Evolutionary conservation across 2,329 filamentous ascomycete species (phyloP), one percentile per base, ranked within the genome.

Genomic region (Setomelanomma holmii): DNA sequence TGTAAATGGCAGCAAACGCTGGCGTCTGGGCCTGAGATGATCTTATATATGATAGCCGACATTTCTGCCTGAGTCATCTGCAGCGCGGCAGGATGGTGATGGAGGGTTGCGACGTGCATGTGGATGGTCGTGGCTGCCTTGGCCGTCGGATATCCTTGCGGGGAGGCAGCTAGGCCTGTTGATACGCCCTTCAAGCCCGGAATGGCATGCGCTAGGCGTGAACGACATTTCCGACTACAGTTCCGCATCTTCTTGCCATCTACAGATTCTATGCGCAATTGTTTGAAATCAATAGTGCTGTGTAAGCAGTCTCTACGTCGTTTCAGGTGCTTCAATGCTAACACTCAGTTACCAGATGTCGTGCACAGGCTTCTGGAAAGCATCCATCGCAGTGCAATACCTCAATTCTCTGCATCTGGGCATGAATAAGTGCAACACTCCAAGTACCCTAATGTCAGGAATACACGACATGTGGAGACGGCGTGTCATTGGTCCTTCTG

Each of bases 381-480:
- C 14, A 11, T 41, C 12, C 22, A 7, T 41, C 21, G 4, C 22
- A 12, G 20, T 40, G 19, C 39, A 22, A 23, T 40, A 19, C 4
- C 22, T 40, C 10, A 40, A 14, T 14, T 5, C 22, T 14, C 17
- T 14, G 30, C 30, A 19, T 22, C 33, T 39, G 36, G 45, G 45
- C 38, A 57, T 45, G n/a, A 12, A 34, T 23, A 33, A 41, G 40
- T 30, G 46, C 45, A 49, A 30, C 46, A 33, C 12, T 16, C 35
- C 30, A 11, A 40, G n/a, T 22, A 53, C 24, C 30, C 38, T 45
- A 41, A 57, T 21, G 51, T 55, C 20, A 56, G 30, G 49, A 49
- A 41, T 52, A 59, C 49, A 56, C 56, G 55, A 51, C 39, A 39
- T 51, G 65, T 69, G 66, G 67, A 61, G 63, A 49, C 53, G 20